Percentiles rank a stretch among this genome's conserved stretches.
Conservation (phyloP, 306 rosid species). For the Fragaria vesca region DNA sequence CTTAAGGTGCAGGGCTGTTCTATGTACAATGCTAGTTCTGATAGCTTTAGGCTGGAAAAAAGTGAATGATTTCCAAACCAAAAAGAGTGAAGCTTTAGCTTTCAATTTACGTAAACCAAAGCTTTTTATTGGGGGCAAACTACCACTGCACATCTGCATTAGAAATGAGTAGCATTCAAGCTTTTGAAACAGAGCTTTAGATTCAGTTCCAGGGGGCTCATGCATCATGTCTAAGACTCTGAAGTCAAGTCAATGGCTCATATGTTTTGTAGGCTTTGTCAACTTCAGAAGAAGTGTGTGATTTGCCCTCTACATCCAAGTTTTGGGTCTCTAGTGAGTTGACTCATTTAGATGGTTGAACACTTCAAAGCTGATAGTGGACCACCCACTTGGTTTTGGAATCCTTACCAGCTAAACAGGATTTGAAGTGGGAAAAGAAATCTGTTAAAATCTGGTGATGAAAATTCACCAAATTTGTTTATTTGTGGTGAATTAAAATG, state of each 20-base stretch:
- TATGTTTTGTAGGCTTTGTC: not conserved
- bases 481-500: too few relatives aligned
- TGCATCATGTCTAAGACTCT: not conserved
- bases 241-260: not conserved
- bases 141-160: not conserved
- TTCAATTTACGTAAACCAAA: not conserved
- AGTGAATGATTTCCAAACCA: too few relatives aligned
- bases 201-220: not conserved
- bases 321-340: not conserved
- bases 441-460: not conserved
- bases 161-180: not conserved
- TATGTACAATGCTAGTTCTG: not conserved
- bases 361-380: not conserved
- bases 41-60: not conserved
- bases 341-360: not conserved
- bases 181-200: not conserved
- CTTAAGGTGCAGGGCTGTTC: not conserved
- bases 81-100: not conserved
- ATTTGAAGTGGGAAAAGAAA: too few relatives aligned
- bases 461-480: not conserved
- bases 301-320: not conserved
- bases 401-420: not conserved
- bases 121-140: not conserved
- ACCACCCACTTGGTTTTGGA: not conserved
- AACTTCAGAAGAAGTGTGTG: not conserved